phyloP scores from a whole-genome alignment of 2,329 filamentous ascomycete species.

The Pseudocercospora pini-densiflorae region DNA sequence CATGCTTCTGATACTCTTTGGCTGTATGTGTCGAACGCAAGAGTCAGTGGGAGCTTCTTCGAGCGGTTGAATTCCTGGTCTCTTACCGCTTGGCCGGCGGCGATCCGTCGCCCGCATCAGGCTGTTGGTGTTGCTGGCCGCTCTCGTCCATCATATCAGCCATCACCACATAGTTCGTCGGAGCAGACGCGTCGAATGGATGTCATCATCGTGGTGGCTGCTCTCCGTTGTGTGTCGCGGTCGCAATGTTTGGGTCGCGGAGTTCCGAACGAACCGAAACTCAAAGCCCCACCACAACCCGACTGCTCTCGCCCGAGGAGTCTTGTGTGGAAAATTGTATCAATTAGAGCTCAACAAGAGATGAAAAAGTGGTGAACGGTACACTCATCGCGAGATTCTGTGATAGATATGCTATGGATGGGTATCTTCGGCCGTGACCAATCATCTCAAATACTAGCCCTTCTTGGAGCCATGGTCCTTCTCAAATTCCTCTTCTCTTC shows the following conservation, averaged over 20 bases:
- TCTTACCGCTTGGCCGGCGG: not conserved
- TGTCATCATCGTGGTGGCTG: not conserved
- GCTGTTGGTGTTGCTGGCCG: not conserved
- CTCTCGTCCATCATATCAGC: not conserved
- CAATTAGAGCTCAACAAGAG: no score
- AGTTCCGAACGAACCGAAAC: not conserved
- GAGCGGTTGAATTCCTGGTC: not conserved
- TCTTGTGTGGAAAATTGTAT: no score
- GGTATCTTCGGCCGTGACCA: not conserved
- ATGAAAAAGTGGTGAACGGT: no score
- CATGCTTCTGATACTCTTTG: not conserved
- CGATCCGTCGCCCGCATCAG: not conserved
- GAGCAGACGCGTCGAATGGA: not conserved
- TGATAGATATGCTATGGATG: not conserved
- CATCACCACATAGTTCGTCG: not conserved
- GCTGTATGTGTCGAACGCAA: not conserved
- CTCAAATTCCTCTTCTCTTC: conserved; percentile 56
- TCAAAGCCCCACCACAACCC: not conserved
- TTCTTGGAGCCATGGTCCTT: conserved; percentile 57
- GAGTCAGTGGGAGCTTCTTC: not conserved
- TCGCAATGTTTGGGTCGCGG: not conserved
- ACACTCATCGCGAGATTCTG: not conserved
- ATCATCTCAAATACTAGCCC: conserved; percentile 49
- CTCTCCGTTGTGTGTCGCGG: not conserved
- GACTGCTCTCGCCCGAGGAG: not conserved